Evolutionary conservation across 192 early-diverging fungal species (phyloP), one percentile per base, ranked within the genome.

Genomic region (Coemansia sp.): DNA sequence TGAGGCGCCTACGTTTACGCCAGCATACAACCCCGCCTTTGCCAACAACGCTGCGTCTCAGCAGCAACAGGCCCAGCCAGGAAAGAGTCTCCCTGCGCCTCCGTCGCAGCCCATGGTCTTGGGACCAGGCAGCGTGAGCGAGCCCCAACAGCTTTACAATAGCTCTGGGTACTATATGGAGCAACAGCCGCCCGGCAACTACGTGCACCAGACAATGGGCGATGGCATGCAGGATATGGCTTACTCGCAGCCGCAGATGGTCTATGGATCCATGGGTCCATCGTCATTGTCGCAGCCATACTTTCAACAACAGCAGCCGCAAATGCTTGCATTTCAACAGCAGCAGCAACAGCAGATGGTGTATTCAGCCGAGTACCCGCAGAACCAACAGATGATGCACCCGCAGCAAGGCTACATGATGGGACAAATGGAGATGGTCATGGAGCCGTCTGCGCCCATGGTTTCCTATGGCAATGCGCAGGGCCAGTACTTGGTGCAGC

Each of bases 21-120:
- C 63, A 15, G 60, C 67, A 38, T 76, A 63, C 43, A 76, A 63
- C 43, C 68, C 74, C 14, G 62, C 39, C 1, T 76, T 66, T 36
- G 34, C 48, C 26, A 21, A 19, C 15, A 55, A 53, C 22, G 36
- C 41, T 18, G 36, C 41, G 6, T 54, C 69, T 18, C 27, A 18
- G 15, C 53, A 59, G 24, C 44, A 58, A 42, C 50, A 53, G 26
- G 6, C 29, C 19, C 52, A 35, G 18, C 29, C 52, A 35, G 33
- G 8, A 53, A 53, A 53, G 33, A 53, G 17, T 3, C 52, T 53
- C 35, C 52, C 52, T 17, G 52, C 52, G 12, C 52, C 52, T 18
- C 50, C 37, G 27, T n/a, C 26, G 17, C 50, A 29, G 24, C 38
- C 36, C 26, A 62, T 62, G 36, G 50, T 32, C 7, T 32, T 2